Evolutionary conservation across 441 rosid species (phyloP).

Genomic region (Populus hybrid): DNA sequence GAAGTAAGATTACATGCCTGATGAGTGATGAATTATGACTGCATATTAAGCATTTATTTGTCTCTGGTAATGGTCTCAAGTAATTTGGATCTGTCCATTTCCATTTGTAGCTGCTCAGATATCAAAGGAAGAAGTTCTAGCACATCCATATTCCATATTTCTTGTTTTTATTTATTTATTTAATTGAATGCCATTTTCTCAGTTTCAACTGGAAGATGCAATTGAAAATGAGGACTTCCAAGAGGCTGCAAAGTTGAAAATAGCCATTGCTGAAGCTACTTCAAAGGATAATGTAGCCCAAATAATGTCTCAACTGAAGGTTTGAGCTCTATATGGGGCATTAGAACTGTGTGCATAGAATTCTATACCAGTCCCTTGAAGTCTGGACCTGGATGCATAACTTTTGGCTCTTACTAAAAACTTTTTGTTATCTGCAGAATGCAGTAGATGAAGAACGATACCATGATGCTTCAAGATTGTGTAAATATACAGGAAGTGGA

Average conservation of each 20-base stretch:
- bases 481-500: slow-evolving; percentile 81
- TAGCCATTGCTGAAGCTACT: slow-evolving; percentile 65
- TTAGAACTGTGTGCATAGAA: background rate
- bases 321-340: slow-evolving; percentile 18
- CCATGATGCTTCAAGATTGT: slow-evolving; percentile 77
- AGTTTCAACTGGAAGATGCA: slow-evolving; percentile 92
- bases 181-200: slow-evolving; percentile 17
- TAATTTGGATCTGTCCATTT: slow-evolving; percentile 1
- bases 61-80: background rate
- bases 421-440: slow-evolving; percentile 37
- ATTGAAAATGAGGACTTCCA: slow-evolving; percentile 81
- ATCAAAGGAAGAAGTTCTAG: background rate
- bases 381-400: background rate
- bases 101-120: background rate
- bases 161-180: background rate
- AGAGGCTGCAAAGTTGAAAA: slow-evolving; percentile 78
- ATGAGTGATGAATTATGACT: background rate
- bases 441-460: slow-evolving; percentile 81
- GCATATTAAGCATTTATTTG: background rate
- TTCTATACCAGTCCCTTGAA: background rate
- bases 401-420: slow-evolving; percentile 16
- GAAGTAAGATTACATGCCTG: background rate
- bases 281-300: slow-evolving; percentile 68
- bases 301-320: slow-evolving; percentile 79
- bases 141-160: background rate